Evolutionary conservation across 177 flowering plant species (phyloP), one percentile per base, ranked within the genome.

Genomic region (Telopea speciosissima): DNA sequence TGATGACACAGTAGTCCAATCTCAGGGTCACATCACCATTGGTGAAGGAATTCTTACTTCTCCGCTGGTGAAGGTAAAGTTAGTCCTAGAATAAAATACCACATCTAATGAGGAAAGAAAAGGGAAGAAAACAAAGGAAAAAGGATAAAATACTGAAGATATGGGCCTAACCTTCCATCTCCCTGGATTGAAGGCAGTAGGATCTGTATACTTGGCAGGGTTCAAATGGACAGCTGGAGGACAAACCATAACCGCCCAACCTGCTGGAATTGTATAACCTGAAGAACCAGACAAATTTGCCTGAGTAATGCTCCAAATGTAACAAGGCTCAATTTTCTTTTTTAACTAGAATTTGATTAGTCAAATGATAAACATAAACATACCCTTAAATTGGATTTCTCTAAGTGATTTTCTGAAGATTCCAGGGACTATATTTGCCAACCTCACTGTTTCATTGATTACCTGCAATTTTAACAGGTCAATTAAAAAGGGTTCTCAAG

Each of bases 141-240:
- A 9, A 44, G 7, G 14, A 44, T 9, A 9, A 9, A 44, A 44
- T 23, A 17, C 25, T 23, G 19, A 42, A 24, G 28, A 23, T 9
- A 60, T 36, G 7, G 21, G 75, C 85, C 63, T 65, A 89, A 89
- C 98, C 89, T 90, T 78, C 98, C 98, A 93, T 85, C 98, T 85
- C 85, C 80, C 66, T 70, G 97, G 98, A 77, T 93, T 91, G 79
- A 93, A 93, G 63, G 81, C 74, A 36, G 86, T 83, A 45, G 98
- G 97, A 74, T 93, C 85, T 72, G 81, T 81, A 67, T 90, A 93
- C 68, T 68, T 86, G 72, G 76, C 75, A 60, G 97, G 96, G 73
- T 93, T 88, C 76, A 93, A 81, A 79, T 93, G 98, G 45, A 93
- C 94, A 72, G 96, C 94, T 74, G 98, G 97, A 74, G 97, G 98